phyloP scores from a whole-genome alignment of 2,329 filamentous ascomycete genomes.

The Neonectria neomacrospora region DNA sequence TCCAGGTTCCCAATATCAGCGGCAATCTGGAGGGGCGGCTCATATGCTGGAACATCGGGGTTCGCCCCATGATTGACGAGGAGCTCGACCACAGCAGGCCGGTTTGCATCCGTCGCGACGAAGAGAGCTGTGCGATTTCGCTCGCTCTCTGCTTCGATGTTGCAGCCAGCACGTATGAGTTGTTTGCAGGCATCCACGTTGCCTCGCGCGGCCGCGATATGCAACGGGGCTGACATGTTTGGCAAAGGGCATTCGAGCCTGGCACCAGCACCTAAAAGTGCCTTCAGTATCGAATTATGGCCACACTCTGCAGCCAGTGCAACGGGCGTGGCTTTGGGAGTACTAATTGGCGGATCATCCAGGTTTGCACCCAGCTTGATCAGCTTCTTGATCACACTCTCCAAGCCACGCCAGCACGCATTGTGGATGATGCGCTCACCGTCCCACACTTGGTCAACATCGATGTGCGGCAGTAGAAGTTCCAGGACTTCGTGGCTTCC shows the following conservation, averaged over 20 bases:
- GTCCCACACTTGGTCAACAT: conserved; percentile 28
- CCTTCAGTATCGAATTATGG: conserved; percentile 22
- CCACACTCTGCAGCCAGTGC: conserved; percentile 25
- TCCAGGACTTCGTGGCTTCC: conserved; percentile 25
- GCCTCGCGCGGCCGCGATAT: conserved; percentile 26
- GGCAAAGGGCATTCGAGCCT: conserved; percentile 20
- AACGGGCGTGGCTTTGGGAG: conserved; percentile 32
- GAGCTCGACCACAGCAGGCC: conserved; percentile 21
- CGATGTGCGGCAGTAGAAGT: conserved; percentile 24
- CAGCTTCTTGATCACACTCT: conserved; percentile 29
- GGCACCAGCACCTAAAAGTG: conserved; percentile 29
- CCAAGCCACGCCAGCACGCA: conserved; percentile 29
- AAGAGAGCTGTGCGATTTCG: conserved; percentile 24
- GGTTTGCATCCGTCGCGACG: conserved; percentile 21
- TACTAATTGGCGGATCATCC: conserved; percentile 21
- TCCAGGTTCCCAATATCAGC: conserved; percentile 25
- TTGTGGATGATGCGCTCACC: conserved; percentile 31
- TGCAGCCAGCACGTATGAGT: conserved; percentile 29
- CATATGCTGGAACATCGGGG: conserved; percentile 22
- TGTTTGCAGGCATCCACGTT: conserved; percentile 23
- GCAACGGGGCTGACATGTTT: conserved; percentile 20
- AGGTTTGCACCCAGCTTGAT: conserved; percentile 30
- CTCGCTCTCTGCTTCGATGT: conserved; percentile 25
- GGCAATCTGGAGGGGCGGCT: conserved; percentile 30
- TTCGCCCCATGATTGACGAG: conserved; percentile 30